Base-by-base conservation (phyloP, 2,329 filamentous ascomycete genomes). In the Ceratocystiopsis minuta region DNA sequence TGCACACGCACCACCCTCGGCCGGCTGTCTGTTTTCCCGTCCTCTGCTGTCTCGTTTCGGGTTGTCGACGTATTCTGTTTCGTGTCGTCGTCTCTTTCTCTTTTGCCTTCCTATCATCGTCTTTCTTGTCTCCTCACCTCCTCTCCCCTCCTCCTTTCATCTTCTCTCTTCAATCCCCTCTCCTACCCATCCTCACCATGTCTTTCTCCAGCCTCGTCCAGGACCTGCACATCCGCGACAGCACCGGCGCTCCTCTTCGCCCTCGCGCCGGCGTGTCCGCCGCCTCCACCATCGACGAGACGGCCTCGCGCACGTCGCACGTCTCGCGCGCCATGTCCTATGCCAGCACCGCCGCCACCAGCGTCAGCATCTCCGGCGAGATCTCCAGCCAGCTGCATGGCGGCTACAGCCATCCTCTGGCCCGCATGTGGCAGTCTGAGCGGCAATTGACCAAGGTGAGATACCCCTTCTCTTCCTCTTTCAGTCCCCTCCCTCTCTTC, bases 301-400 rank as follows among this genome's bases (percentile, higher is more conserved):
- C 66, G 37, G 61, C 68, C 36, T 78, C 74, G 52, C 65, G 70
- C 45, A 63, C 67, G 28, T 78, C 74, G 39, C 72, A 73, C 55
- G 58, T 78, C 49, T 79, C 75, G 17, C 65, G 70, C 42, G 71
- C 72, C 53, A 73, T 72, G 66, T 78, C 74, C 16, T 78, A 78
- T 54, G 60, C 75, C 48, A 78, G 75, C 63, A 79, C 75, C 14
- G 62, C 72, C 43, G 75, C 75, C 37, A 79, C 75, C 24, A 79
- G 74, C 55, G 75, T 79, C 48, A 79, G 75, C 68, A 78, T 79
- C 51, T 64, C 73, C 2, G 75, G 75, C 41, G 81, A 87, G 53
- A 87, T 90, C 50, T 79, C 78, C 14, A 87, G 80, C 58, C 82
- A 88, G 60, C 70, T 88, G 36, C 83, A 90, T 55, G 79, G 81